A percentile compares a stretch with the other conserved stretches of the same genome.
Conservation (phyloP, 257 asterid species). For the Forsythia suspensa region DNA sequence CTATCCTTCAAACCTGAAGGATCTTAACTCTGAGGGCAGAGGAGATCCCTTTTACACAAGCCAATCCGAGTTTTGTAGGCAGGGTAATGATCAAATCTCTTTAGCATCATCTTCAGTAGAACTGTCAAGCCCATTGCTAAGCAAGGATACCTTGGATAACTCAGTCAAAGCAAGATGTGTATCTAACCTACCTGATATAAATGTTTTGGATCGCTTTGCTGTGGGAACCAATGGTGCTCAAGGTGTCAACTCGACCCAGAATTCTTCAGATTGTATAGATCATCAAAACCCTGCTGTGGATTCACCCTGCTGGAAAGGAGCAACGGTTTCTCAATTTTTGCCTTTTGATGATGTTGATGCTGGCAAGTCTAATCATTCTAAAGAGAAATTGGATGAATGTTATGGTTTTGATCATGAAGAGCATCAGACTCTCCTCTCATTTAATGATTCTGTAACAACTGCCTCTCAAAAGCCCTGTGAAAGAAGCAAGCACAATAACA, state of each 20-base stretch:
- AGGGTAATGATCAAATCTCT: slow-evolving; percentile 27
- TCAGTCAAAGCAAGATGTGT: slow-evolving; percentile 29
- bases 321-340: slow-evolving; percentile 57
- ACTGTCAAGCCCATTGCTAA: slow-evolving; percentile 28
- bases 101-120: slow-evolving; percentile 33
- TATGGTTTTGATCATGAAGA: slow-evolving; percentile 34
- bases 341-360: slow-evolving; percentile 46
- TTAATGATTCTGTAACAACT: slow-evolving; percentile 29
- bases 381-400: slow-evolving; percentile 36
- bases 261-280: slow-evolving; percentile 56
- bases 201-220: slow-evolving; percentile 30
- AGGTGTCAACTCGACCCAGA: slow-evolving; percentile 36
- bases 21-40: too few species aligned
- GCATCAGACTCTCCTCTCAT: slow-evolving; percentile 31
- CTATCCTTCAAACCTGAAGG: too few species aligned
- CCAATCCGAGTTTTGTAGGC: slow-evolving; percentile 32
- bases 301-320: slow-evolving; percentile 99
- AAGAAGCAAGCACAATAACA: slow-evolving; percentile 29
- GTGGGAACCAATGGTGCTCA: slow-evolving; percentile 30
- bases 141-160: slow-evolving; percentile 27
- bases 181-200: slow-evolving; percentile 37
- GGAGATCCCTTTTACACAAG: slow-evolving; percentile 19
- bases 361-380: slow-evolving; percentile 27
- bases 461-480: slow-evolving; percentile 35
- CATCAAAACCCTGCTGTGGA: slow-evolving; percentile 63